Conservation (phyloP, 1,284 basidiomycete species). For the Marasmius tenuissimus region DNA sequence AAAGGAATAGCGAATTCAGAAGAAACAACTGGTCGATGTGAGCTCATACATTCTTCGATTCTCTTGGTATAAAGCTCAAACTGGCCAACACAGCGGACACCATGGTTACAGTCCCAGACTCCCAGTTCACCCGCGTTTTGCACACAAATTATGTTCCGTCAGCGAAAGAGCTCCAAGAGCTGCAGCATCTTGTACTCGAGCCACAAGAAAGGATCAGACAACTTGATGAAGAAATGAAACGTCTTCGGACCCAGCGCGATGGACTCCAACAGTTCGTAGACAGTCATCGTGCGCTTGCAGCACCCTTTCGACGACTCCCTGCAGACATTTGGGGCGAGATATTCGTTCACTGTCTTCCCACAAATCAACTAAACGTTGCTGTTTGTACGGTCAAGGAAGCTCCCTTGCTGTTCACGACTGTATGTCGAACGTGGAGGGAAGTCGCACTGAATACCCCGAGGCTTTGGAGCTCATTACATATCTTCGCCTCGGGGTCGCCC, state of each 20-base stretch:
- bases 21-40: too few relatives aligned
- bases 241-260: background rate
- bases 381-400: background rate
- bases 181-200: background rate
- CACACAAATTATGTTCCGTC: background rate
- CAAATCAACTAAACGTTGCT: background rate
- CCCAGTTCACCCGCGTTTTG: background rate
- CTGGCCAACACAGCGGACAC: too few relatives aligned
- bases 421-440: background rate
- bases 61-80: too few relatives aligned
- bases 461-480: slow-evolving; percentile 2
- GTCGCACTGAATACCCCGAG: background rate
- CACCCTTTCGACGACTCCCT: slow-evolving; percentile 3
- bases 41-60: too few relatives aligned
- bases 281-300: background rate
- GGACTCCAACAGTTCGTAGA: background rate
- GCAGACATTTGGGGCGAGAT: background rate
- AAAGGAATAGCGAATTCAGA: too few relatives aligned
- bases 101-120: background rate
- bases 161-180: background rate
- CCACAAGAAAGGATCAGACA: too few relatives aligned
- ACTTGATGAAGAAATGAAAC: too few relatives aligned
- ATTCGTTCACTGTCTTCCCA: slow-evolving; percentile 5
- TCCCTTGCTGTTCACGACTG: background rate
- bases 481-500: background rate